A percentile compares a stretch with the other conserved stretches of the same genome.
These are phyloP conservation scores for Chlorella sorokiniana DNA, from an alignment of 139 green algal species.

Conservation along the genomic window DNA sequence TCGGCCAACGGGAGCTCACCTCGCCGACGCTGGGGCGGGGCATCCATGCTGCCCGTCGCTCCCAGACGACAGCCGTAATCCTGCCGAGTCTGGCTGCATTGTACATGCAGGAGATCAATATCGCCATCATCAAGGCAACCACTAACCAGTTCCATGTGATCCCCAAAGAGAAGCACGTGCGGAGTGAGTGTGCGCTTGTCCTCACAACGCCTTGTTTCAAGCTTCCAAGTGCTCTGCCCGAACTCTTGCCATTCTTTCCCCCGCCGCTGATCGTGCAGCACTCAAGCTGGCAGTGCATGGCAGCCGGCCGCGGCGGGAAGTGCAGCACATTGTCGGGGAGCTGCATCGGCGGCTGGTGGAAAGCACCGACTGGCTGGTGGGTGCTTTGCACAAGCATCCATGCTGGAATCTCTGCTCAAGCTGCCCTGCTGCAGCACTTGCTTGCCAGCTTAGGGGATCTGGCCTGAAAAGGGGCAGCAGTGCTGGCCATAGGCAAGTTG, in stretches of 20 bases:
- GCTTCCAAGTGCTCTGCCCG: too few species aligned
- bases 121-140: slow-evolving; percentile 94
- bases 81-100: not conserved
- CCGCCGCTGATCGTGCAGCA: slow-evolving; percentile 8
- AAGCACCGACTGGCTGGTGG: slow-evolving; percentile 60
- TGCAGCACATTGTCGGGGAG: slow-evolving; percentile 50
- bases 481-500: not conserved
- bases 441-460: too few species aligned
- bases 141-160: slow-evolving; percentile 81
- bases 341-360: slow-evolving; percentile 52
- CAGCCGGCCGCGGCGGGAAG: not conserved
- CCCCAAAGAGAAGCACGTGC: slow-evolving; percentile 97
- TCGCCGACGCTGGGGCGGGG: too few species aligned
- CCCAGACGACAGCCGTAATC: not conserved
- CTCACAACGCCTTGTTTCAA: not conserved
- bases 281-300: slow-evolving; percentile 42
- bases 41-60: too few species aligned
- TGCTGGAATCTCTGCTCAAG: too few species aligned
- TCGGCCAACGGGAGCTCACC: not conserved
- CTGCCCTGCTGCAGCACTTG: too few species aligned
- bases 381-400: too few species aligned
- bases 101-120: slow-evolving; percentile 71
- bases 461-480: not conserved
- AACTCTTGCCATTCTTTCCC: not conserved
- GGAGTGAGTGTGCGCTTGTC: slow-evolving; percentile 38